Evolutionary conservation across 805 yeast genomes (phyloP), one percentile per base, ranked within the genome.

Genomic region (Sugiyamaella chiloensis): DNA sequence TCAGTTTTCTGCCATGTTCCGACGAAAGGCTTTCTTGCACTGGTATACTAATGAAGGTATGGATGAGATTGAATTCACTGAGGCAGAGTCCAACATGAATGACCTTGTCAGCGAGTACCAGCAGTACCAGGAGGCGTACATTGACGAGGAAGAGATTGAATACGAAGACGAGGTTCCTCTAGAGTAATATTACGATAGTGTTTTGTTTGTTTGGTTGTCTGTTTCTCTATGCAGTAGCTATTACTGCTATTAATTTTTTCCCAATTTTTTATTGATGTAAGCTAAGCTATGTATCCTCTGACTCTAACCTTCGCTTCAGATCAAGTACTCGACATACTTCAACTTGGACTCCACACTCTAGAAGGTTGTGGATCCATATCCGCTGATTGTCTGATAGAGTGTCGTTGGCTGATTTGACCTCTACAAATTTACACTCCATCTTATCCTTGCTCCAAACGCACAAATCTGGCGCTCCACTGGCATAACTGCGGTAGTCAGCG

Each of bases 31-130:
- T 55, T 89, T 89, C 81, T 82, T 89, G 72, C 96, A 89, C 70
- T 89, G 96, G 96, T 89, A 87, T 72, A 86, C 93, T 7, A 78
- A 83, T 59, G 96, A 89, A 71, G 96, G 96, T 73, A 89, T 89
- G 96, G 96, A 89, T 64, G 95, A 85, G 72, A 77, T 83, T 75
- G 96, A 89, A 72, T 89, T 89, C 69, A 80, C 88, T 50, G 96
- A 89, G 73, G 96, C 96, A 46, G 95, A 87, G 72, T 82, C 91
- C 47, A 86, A 89, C 67, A 81, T 89, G 89, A 79, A 78, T 59
- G 96, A 89, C 70, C 75, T 89, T 64, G 89, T 88, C 48, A 79
- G 83, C 63, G 96, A 89, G 70, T 83, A 89, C 66, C 93, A 87
- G 72, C 96, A 89, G 72, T 87, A 88, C 73, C 96, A 88, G 75